Evolutionary conservation across 768 basidiomycete species (phyloP), one percentile per base, ranked within the genome.

Genomic region (Lactarius sanguifluus): DNA sequence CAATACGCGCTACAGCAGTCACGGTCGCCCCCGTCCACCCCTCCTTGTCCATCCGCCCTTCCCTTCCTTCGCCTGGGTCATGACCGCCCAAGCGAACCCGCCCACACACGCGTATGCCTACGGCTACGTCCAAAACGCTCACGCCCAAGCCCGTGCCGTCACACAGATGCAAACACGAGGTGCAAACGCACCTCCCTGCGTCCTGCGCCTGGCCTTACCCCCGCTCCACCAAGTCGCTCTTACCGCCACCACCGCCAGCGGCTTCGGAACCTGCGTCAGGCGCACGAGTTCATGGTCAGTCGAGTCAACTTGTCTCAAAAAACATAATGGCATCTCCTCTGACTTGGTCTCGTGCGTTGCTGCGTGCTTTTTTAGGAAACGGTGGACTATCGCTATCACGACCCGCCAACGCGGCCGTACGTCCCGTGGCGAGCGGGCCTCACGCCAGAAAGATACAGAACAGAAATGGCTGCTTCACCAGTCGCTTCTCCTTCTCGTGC

Each of bases 1-100:
- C 41, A 41, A 38, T 47, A 52, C 40, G 9, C 57, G 3, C 18
- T 30, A n/a, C 40, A 52, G 6, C 9, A 52, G 36, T 18, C 54
- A 55, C 28, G 54, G 18, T 9, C 55, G 55, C 55, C 30, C 18
- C 3, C 55, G 16, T 10, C 18, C 28, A 1, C 30, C 20, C 32
- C 5, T 28, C 32, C 40, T 30, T 50, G 52, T 63, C 20, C 57
- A 63, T 6, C 66, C 66, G 3, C 61, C 65, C 18, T 67, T 67
- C 62, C 66, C 66, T 13, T 67, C 66, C 10, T 40, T 67, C 28
- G 34, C 66, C 3, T 67, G 66, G 66, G 66, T 67, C 20, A 64
- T 67, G 40, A 59, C 54, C 25, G 16, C 66, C 41, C 34, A 67
- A 38, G 41, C 58, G 18, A 67, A 67, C 54, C 66, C 66, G 3